Percentiles rank a stretch among this genome's conserved stretches.
Conservation (phyloP, 352 stramenopile genomes). For the Thraustochytrium sp. region DNA sequence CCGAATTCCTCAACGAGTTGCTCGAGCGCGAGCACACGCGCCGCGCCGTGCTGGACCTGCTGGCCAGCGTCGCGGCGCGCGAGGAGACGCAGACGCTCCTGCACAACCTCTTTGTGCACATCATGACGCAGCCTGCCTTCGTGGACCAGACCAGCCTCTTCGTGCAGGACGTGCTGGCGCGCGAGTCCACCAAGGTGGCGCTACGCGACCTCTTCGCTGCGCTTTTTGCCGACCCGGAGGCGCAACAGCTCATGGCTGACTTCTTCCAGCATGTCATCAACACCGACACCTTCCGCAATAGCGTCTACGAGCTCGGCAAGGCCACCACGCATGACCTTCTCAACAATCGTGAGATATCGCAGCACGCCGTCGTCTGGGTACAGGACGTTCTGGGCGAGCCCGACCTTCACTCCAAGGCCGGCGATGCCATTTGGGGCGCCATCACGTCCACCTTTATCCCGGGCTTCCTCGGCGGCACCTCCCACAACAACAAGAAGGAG, state of each 20-base stretch:
- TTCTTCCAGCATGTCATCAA: constrained; percentile 42
- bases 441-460: constrained; percentile 39
- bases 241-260: constrained; percentile 26
- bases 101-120: constrained; percentile 36
- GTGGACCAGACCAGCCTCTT: constrained; percentile 17
- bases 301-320: constrained; percentile 10
- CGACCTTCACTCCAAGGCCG: constrained; percentile 26
- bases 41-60: constrained; percentile 5
- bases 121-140: constrained; percentile 24
- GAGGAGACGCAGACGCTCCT: constrained; percentile 18
- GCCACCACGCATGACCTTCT: constrained; percentile 28
- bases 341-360: background rate
- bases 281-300: constrained; percentile 28
- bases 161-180: constrained; percentile 9
- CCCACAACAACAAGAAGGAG: background rate
- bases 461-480: constrained; percentile 13
- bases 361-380: constrained; percentile 28
- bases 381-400: constrained; percentile 13
- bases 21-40: constrained; percentile 27
- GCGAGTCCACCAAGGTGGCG: constrained; percentile 10
- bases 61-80: constrained; percentile 17
- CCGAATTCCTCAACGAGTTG: constrained; percentile 19
- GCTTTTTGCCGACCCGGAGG: constrained; percentile 11
- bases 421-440: constrained; percentile 30
- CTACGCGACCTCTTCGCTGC: constrained; percentile 20